A percentile compares a stretch with the other conserved stretches of the same genome.
Evolutionary conservation across 345 rosid genomes (phyloP).

Genomic region (Punica granatum): DNA sequence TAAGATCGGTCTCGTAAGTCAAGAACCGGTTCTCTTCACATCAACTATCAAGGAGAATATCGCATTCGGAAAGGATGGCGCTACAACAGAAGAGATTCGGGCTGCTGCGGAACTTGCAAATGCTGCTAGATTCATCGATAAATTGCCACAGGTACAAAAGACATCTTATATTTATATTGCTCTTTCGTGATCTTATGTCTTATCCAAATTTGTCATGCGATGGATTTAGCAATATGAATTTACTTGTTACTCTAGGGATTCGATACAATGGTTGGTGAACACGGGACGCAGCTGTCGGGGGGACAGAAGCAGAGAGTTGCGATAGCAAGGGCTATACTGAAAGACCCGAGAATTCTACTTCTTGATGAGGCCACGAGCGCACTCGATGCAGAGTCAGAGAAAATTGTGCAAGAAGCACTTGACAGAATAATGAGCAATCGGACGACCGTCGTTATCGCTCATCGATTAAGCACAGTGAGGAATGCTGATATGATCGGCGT

Average conservation of each 20-base stretch:
- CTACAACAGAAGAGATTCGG: slow-evolving; percentile 60
- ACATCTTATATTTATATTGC: no score
- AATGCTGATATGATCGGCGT: slow-evolving; percentile 72
- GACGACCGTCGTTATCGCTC: slow-evolving; percentile 78
- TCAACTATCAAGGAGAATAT: slow-evolving; percentile 66
- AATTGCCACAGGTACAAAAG: slow-evolving; percentile 48
- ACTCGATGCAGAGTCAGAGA: slow-evolving; percentile 85
- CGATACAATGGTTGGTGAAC: slow-evolving; percentile 94
- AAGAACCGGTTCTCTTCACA: slow-evolving; percentile 72
- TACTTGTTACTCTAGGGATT: slow-evolving; percentile 35
- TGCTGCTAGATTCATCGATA: slow-evolving; percentile 67
- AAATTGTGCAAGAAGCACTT: slow-evolving; percentile 76
- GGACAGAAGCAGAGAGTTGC: slow-evolving; percentile 97
- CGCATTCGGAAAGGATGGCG: slow-evolving; percentile 66
- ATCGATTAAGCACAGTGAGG: slow-evolving; percentile 75
- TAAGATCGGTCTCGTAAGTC: slow-evolving; percentile 77
- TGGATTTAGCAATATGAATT: neutral
- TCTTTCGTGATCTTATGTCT: neutral
- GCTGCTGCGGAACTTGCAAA: slow-evolving; percentile 70
- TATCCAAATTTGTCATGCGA: neutral
- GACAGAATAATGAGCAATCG: slow-evolving; percentile 73
- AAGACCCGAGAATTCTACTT: slow-evolving; percentile 70
- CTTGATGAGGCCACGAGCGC: slow-evolving; percentile 94
- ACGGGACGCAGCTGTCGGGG: slow-evolving; percentile 89
- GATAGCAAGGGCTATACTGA: slow-evolving; percentile 80